A percentile compares a stretch with the other conserved stretches of the same genome.
Evolutionary conservation across 1,284 basidiomycete species (phyloP).

Genomic region (Omphalotus olearius): DNA sequence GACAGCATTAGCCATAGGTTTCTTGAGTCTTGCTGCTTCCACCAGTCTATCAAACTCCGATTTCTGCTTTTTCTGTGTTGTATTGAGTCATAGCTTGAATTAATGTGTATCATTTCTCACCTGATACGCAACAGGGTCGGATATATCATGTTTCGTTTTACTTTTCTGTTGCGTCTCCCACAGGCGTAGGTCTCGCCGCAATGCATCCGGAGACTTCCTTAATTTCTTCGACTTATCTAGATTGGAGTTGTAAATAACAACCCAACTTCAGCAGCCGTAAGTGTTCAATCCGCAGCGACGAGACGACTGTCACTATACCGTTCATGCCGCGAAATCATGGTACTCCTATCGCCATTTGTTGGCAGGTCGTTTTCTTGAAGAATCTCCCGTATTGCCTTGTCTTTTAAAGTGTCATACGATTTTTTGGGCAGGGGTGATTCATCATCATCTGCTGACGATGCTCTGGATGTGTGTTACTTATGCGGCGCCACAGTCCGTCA

Average conservation of each 20-base stretch:
- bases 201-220: conserved; percentile 43
- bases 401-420: conserved; percentile 61
- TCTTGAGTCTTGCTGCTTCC: conserved; percentile 12
- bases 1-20: background rate
- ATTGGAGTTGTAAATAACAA: conserved; percentile 67
- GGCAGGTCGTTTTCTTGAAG: conserved; percentile 48
- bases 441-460: conserved; percentile 30
- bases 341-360: conserved; percentile 46
- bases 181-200: conserved; percentile 48
- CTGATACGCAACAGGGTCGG: conserved; percentile 11
- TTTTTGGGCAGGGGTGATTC: conserved; percentile 54
- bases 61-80: conserved; percentile 13
- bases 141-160: conserved; percentile 23
- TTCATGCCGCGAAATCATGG: conserved; percentile 54
- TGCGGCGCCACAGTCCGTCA: conserved; percentile 9
- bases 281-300: background rate
- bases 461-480: conserved; percentile 18
- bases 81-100: background rate
- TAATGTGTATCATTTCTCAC: background rate
- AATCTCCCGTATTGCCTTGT: conserved; percentile 56
- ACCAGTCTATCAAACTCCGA: conserved; percentile 16
- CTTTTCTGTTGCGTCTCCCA: conserved; percentile 53
- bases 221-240: conserved; percentile 48
- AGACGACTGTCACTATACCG: conserved; percentile 44
- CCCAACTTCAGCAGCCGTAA: conserved; percentile 43